A percentile compares a stretch with the other conserved stretches of the same genome.
These are phyloP conservation scores for Fomitopsis palustris DNA, from an alignment of 1,284 basidiomycete species.

Conservation along the genomic window DNA sequence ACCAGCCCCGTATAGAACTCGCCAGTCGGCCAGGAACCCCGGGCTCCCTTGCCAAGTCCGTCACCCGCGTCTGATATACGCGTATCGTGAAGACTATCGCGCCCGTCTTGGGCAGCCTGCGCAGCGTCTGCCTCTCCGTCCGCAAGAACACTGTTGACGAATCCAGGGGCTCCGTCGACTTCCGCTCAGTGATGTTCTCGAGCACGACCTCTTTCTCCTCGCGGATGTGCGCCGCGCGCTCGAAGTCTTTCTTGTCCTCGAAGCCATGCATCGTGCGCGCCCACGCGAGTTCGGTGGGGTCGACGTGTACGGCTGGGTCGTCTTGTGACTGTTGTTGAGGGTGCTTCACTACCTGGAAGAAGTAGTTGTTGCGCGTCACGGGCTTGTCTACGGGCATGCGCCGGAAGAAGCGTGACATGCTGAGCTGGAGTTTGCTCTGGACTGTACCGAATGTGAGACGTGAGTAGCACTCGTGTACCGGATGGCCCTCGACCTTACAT, in stretches of 20 bases:
- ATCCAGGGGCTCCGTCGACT: conserved; percentile 1
- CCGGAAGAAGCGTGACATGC: conserved; percentile 70
- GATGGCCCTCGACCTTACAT: conserved; percentile 43
- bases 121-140: conserved; percentile 70
- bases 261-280: conserved; percentile 57
- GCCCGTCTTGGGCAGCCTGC: conserved; percentile 63
- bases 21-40: conserved; percentile 68
- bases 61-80: conserved; percentile 65
- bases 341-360: conserved; percentile 50
- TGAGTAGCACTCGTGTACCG: background rate
- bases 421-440: conserved; percentile 58
- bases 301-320: conserved; percentile 32
- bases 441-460: conserved; percentile 38
- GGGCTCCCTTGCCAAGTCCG: conserved; percentile 53
- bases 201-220: conserved; percentile 3
- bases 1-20: conserved; percentile 67
- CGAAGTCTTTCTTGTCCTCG: conserved; percentile 43
- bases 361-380: conserved; percentile 71
- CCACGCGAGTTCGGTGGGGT: conserved; percentile 71
- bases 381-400: conserved; percentile 65
- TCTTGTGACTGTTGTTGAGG: conserved; percentile 14
- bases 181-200: background rate
- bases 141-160: conserved; percentile 56
- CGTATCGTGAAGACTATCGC: conserved; percentile 77
- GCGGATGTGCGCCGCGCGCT: conserved; percentile 21